Evolutionary conservation across 2,329 filamentous ascomycete genomes (phyloP), one percentile per base, ranked within the genome.

Genomic region (Teratosphaeria zuluensis): DNA sequence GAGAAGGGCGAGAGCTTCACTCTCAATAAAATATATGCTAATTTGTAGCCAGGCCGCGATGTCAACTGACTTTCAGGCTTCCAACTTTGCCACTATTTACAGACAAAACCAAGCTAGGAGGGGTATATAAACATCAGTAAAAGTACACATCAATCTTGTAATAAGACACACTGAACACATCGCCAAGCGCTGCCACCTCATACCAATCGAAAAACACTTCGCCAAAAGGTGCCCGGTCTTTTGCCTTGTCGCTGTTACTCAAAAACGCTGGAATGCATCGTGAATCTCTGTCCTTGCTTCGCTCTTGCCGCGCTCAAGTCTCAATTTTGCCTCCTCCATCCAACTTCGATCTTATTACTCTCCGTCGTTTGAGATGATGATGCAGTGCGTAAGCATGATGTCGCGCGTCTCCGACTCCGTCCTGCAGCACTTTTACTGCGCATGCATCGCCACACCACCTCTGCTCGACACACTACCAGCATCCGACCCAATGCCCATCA

Each of bases 401-500:
- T 12, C 16, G 35, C 11, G 14, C 16, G 35, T 38, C 11, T 12
- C 16, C 8, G 35, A 14, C 35, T 4, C 16, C 35, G 35, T 38
- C 4, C 8, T 16, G 42, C 2, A 48, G n/a, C 42, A 21, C n/a
- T 5, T n/a, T 21, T 5, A 48, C 42, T 48, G 42, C 16, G 42
- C 42, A 8, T 48, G 42, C 42, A 48, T 48, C 42, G 42, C 19
- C 42, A 24, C 42, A 21, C 42, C 42, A 16, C 51, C 51, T 31
- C 51, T 31, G 51, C 51, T 53, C 42, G 51, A 53, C 19, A 53
- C 7, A 28, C 51, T 53, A 21, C 51, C 24, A 6, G 51, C 16
- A 8, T 53, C 24, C 4, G 51, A 31, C 16, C 21, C 51, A 9
- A 59, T 56, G 12, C 59, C 59, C 57, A 57, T 54, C 57, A 59